Evolutionary conservation across 2,329 filamentous ascomycete genomes (phyloP).

Genomic region (Chrysoporthe austroafricana): DNA sequence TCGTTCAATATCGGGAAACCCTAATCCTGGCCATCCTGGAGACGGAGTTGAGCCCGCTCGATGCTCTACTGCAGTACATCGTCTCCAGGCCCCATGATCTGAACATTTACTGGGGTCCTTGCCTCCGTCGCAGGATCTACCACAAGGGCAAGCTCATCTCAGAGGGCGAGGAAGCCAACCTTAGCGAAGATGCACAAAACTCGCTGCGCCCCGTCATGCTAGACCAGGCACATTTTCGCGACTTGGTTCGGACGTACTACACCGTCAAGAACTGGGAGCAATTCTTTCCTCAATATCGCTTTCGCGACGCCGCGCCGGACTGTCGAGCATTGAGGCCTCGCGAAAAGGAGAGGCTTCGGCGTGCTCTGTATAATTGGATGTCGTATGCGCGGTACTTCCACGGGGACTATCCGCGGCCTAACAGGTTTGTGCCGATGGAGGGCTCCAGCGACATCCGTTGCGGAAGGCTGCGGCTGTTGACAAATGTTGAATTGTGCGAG

Average conservation of each 20-base stretch:
- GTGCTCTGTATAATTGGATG: conserved; percentile 59
- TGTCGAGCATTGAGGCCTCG: conserved; percentile 47
- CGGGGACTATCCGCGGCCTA: conserved; percentile 42
- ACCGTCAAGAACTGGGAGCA: conserved; percentile 46
- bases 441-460: conserved; percentile 42
- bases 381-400: conserved; percentile 58
- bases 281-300: conserved; percentile 42
- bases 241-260: conserved; percentile 39
- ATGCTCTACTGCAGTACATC: conserved; percentile 51
- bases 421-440: conserved; percentile 26
- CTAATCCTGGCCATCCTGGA: conserved; percentile 49
- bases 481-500: conserved; percentile 50
- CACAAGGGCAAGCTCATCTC: conserved; percentile 45
- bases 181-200: background rate
- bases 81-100: conserved; percentile 47
- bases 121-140: conserved; percentile 44
- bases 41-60: conserved; percentile 48
- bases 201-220: conserved; percentile 28
- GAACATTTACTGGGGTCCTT: conserved; percentile 37
- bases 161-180: conserved; percentile 12
- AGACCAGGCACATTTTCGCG: conserved; percentile 33
- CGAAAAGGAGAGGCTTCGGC: conserved; percentile 53
- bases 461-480: conserved; percentile 48
- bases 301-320: conserved; percentile 46
- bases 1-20: conserved; percentile 43